Conservation (phyloP, 2,329 filamentous ascomycete genomes). For the Amesomyces nigricolor region DNA sequence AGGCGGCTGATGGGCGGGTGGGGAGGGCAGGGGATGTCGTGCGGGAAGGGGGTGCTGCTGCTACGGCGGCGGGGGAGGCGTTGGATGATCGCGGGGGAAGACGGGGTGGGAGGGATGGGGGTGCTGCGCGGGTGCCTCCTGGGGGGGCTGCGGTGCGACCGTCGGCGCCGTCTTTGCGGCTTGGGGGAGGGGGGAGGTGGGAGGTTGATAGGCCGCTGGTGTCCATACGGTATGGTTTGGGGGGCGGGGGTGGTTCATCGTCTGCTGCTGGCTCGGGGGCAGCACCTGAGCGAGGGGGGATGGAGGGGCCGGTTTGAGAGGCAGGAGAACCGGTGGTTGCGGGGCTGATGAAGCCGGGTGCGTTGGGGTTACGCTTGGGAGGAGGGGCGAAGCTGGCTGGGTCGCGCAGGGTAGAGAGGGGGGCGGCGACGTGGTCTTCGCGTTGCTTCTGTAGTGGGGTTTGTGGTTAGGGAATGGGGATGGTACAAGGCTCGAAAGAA, state of each 20-base stretch:
- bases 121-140: constrained; percentile 31
- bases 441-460: constrained; percentile 22
- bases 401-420: constrained; percentile 67
- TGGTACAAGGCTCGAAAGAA: neutral
- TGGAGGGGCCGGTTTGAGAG: constrained; percentile 27
- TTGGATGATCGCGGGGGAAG: constrained; percentile 62
- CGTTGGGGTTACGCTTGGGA: constrained; percentile 52
- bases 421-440: constrained; percentile 44
- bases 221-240: constrained; percentile 62
- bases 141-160: constrained; percentile 26
- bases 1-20: constrained; percentile 22
- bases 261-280: constrained; percentile 24
- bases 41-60: constrained; percentile 6
- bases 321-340: constrained; percentile 23
- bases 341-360: constrained; percentile 15
- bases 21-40: constrained; percentile 18
- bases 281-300: constrained; percentile 21
- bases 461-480: neutral
- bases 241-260: constrained; percentile 41
- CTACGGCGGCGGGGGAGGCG: constrained; percentile 12
- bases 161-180: constrained; percentile 42
- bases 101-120: constrained; percentile 58
- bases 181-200: constrained; percentile 66
- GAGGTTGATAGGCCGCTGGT: constrained; percentile 66
- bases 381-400: constrained; percentile 74